These are phyloP conservation scores for Endotrypanum monterogeii DNA, from an alignment of 208 protist species.

Conservation along the genomic window DNA sequence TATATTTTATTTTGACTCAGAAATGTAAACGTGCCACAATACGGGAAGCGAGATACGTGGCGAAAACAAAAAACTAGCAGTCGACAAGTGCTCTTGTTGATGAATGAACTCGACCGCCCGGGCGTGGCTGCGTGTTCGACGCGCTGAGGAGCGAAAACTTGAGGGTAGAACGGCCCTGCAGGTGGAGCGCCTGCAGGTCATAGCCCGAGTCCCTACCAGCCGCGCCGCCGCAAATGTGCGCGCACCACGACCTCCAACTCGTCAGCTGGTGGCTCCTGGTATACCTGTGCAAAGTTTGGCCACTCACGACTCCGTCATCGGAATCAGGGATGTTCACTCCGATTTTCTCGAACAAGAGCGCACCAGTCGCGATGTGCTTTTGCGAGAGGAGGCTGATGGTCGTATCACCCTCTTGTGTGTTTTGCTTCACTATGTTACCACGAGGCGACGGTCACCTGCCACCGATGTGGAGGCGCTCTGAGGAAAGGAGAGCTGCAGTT, in stretches of 20 bases:
- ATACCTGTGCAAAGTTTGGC: not conserved
- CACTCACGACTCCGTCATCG: too few species aligned
- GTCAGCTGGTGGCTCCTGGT: not conserved
- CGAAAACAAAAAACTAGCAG: not conserved
- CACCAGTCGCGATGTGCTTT: not conserved
- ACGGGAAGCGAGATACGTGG: not conserved
- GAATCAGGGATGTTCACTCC: not conserved
- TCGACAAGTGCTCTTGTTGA: not conserved
- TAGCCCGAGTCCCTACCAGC: not conserved
- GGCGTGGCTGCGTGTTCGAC: constrained; percentile 5
- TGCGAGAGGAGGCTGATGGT: not conserved
- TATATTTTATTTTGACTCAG: too few species aligned
- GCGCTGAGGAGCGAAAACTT: not conserved
- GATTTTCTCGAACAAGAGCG: not conserved
- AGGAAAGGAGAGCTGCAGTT: not conserved
- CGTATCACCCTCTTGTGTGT: constrained; percentile 1
- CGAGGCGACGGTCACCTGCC: not conserved
- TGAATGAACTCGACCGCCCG: constrained; percentile 14
- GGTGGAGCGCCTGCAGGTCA: constrained; percentile 3
- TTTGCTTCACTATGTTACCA: constrained; percentile 2
- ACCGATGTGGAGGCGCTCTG: not conserved
- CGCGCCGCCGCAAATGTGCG: not conserved
- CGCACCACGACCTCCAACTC: not conserved
- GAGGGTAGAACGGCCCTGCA: not conserved
- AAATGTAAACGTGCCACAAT: too few species aligned